phyloP scores from a whole-genome alignment of 371 early-diverging fungal species.

The Rhizopus delemar region DNA sequence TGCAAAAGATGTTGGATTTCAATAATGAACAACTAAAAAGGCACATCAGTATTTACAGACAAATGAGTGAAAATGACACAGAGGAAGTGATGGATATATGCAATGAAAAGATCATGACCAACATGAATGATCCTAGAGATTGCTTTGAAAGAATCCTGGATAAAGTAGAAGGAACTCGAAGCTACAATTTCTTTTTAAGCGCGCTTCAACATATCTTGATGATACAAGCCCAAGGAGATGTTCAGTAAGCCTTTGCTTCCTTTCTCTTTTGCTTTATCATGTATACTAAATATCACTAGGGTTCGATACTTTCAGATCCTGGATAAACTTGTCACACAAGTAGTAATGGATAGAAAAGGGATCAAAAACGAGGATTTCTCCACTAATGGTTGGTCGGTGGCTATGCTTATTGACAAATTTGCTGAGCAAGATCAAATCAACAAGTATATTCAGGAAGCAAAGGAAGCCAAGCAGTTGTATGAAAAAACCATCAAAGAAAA shows the following conservation, averaged over 20 bases:
- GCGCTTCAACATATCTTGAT: slow-evolving; percentile 77
- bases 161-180: slow-evolving; percentile 73
- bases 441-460: slow-evolving; percentile 68
- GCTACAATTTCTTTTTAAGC: slow-evolving; percentile 78
- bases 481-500: slow-evolving; percentile 55
- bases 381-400: slow-evolving; percentile 58
- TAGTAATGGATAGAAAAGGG: slow-evolving; percentile 79
- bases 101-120: slow-evolving; percentile 71
- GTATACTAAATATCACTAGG: slow-evolving; percentile 21
- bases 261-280: background rate
- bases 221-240: slow-evolving; percentile 68
- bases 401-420: slow-evolving; percentile 73
- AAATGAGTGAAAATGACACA: slow-evolving; percentile 76
- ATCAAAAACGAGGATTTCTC: slow-evolving; percentile 61
- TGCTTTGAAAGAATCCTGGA: slow-evolving; percentile 74
- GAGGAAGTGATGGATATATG: slow-evolving; percentile 77
- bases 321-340: slow-evolving; percentile 76
- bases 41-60: slow-evolving; percentile 76
- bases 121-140: slow-evolving; percentile 81
- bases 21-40: slow-evolving; percentile 71
- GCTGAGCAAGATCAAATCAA: slow-evolving; percentile 80
- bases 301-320: slow-evolving; percentile 80
- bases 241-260: slow-evolving; percentile 28
- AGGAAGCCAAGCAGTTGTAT: slow-evolving; percentile 55
- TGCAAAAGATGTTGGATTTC: slow-evolving; percentile 75